Conservation (phyloP, 768 basidiomycete genomes). For the Russula sp. region DNA sequence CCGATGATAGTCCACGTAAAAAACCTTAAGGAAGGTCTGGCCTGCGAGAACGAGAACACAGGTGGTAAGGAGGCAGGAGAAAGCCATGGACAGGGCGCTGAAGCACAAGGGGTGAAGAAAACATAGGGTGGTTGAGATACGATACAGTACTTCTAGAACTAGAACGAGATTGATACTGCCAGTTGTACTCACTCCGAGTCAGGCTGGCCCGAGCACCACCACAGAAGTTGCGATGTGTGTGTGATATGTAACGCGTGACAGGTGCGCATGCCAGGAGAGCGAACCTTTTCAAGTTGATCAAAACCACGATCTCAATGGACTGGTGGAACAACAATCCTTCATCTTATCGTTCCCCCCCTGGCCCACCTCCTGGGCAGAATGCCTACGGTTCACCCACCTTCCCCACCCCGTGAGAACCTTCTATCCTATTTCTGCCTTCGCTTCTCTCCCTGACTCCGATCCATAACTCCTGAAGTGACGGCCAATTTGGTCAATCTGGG, state of each 20-base stretch:
- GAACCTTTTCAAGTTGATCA: no score
- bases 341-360: conserved; percentile 11
- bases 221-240: no score
- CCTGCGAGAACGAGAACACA: not conserved
- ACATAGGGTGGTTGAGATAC: no score
- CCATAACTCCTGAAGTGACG: not conserved
- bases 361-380: conserved; percentile 5
- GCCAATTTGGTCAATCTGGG: conserved; percentile 13
- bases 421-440: not conserved
- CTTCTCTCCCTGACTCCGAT: conserved; percentile 6
- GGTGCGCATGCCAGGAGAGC: no score
- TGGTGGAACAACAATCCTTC: conserved; percentile 7
- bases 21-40: not conserved
- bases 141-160: no score
- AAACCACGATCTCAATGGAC: conserved; percentile 2
- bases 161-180: no score
- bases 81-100: not conserved
- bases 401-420: conserved; percentile 15
- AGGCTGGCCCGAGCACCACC: no score
- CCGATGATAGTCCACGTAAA: not conserved
- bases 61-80: not conserved
- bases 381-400: conserved; percentile 9
- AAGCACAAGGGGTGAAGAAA: not conserved
- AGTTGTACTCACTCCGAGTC: no score
- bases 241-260: no score